Conservation (phyloP, 805 yeast genomes). For the Hanseniaspora pseudoguilliermondii region DNA sequence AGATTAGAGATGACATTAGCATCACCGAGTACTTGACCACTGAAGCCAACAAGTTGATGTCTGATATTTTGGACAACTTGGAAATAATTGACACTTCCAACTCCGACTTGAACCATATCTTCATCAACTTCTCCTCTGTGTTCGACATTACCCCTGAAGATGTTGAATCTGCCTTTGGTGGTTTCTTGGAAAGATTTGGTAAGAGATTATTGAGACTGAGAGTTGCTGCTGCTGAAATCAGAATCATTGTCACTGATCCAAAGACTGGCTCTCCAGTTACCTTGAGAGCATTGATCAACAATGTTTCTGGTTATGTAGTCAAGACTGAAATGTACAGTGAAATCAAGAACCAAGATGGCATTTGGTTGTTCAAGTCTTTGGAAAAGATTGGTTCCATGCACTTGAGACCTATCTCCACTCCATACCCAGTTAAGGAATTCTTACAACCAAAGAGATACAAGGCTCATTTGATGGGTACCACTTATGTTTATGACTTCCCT, state of each 20-base stretch:
- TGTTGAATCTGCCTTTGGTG: conserved; percentile 95
- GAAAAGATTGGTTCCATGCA: conserved; percentile 97
- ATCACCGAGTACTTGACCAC: conserved; percentile 90
- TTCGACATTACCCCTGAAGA: conserved; percentile 90
- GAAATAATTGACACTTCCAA: conserved; percentile 89
- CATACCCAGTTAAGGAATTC: conserved; percentile 95
- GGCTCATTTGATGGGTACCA: conserved; percentile 97
- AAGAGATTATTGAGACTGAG: conserved; percentile 93
- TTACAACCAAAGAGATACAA: conserved; percentile 96
- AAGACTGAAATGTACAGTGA: conserved; percentile 91
- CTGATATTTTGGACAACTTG: conserved; percentile 86
- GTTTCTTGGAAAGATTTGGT: conserved; percentile 94
- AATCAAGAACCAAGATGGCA: conserved; percentile 81
- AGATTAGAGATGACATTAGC: conserved; percentile 82
- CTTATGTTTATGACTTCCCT: conserved; percentile 97
- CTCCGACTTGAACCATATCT: conserved; percentile 92
- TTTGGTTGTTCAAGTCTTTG: conserved; percentile 92
- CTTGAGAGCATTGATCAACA: conserved; percentile 88
- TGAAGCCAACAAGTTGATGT: conserved; percentile 91
- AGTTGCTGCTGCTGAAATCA: conserved; percentile 92
- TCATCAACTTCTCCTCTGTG: conserved; percentile 91
- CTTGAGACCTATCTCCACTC: conserved; percentile 85
- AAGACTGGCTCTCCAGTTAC: conserved; percentile 84
- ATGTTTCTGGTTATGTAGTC: conserved; percentile 94
- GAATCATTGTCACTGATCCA: conserved; percentile 89